A percentile compares a stretch with the other conserved stretches of the same genome.
Evolutionary conservation across 345 rosid genomes (phyloP).

Genomic region (Eucalyptus erythrocorys): DNA sequence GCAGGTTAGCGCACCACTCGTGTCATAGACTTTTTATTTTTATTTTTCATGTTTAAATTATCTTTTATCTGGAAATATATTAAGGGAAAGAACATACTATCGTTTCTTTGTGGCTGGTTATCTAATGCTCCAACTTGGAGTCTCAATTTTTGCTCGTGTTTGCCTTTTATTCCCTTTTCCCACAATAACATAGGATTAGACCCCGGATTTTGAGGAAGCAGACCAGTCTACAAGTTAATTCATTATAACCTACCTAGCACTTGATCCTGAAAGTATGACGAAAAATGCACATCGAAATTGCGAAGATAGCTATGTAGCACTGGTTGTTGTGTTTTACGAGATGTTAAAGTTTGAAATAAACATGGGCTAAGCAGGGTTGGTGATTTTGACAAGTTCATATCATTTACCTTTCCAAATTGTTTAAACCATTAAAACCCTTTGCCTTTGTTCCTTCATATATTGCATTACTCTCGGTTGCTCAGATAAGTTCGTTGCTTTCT

Average conservation of each 20-base stretch:
- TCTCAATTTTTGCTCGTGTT: neutral
- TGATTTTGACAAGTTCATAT: neutral
- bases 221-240: neutral
- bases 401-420: neutral
- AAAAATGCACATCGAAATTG: neutral
- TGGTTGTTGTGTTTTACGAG: neutral
- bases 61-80: neutral
- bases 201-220: neutral
- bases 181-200: neutral
- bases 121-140: neutral
- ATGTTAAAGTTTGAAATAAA: neutral
- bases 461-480: neutral
- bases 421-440: neutral
- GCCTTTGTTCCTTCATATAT: neutral
- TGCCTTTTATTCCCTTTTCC: neutral
- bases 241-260: neutral
- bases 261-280: neutral
- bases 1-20: slow-evolving; percentile 42
- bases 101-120: neutral
- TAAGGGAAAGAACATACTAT: neutral
- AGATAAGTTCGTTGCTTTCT: neutral
- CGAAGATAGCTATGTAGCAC: neutral
- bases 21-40: neutral
- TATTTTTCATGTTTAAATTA: neutral
- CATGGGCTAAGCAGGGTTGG: neutral